Base-by-base conservation (phyloP, 164 flowering plant genomes). In the Vitis rupestris region DNA sequence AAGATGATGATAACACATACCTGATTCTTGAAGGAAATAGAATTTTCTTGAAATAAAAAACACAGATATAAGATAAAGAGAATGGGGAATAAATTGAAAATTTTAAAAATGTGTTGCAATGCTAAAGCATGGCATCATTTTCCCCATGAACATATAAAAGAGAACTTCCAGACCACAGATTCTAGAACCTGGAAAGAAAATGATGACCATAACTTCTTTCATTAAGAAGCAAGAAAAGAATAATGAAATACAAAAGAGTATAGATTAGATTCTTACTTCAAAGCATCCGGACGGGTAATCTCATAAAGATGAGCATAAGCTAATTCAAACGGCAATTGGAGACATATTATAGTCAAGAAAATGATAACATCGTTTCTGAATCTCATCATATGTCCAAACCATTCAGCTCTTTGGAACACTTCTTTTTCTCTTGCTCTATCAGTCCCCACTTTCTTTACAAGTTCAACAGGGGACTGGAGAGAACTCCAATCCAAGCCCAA, bases 271-370 rank as follows among this genome's bases (percentile, higher is more conserved):
- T 58, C 83, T 81, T 86, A 94, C 99, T 86, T 94, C 19, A 82
- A 30, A 63, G 80, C 50, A 74, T 88, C 90, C 29, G 93, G 82
- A 1, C 54, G 70, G 14, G 86, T 68, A 72, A 84, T 75, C 78
- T 90, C 99, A 48, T 92, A 95, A 48, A 86, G 83, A 85, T 95
- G 94, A 71, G 98, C 99, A 87, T 90, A 95, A 12, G 92, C 96
- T 77, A 95, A 78, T 81, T 95, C 99, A 78, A 95, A 91, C 10
- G 99, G 99, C 78, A 95, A 73, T 80, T 95, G 99, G 75, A 93
- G 97, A 79, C 94, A 91, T 72, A 95, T 82, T 56, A 95, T 91
- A 69, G 92, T 89, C 74, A 84, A 27, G 76, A 95, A 85, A 66
- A 95, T 71, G 9, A 95, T 50, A 13, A 85, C 89, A 77, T 95